Percentiles rank a stretch among this genome's conserved stretches.
Evolutionary conservation across 192 early-diverging fungal species (phyloP).

Genomic region (Paraglomus occultum): DNA sequence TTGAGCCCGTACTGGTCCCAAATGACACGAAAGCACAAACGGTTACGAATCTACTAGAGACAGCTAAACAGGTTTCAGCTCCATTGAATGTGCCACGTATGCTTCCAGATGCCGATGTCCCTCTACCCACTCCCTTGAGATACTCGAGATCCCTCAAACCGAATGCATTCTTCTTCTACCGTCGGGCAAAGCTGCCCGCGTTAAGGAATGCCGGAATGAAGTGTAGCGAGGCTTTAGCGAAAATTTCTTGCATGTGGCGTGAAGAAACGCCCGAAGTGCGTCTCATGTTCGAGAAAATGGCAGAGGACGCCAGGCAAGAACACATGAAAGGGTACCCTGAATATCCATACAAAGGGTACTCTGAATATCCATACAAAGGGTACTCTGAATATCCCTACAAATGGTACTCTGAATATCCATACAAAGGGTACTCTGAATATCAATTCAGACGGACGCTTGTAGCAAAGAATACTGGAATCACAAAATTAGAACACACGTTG

Average conservation of each 20-base stretch:
- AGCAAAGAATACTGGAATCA: no score
- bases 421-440: no score
- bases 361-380: no score
- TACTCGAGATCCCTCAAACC: constrained; percentile 35
- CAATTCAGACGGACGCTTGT: no score
- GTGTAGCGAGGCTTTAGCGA: constrained; percentile 29
- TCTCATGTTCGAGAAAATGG: constrained; percentile 23
- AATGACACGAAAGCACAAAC: constrained; percentile 18
- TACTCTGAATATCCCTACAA: no score
- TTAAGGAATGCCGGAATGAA: constrained; percentile 22
- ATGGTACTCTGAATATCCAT: no score
- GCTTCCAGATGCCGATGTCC: constrained; percentile 22
- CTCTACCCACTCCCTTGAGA: constrained; percentile 6
- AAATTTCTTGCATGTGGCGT: constrained; percentile 34
- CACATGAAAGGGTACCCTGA: constrained; percentile 33
- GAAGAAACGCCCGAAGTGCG: constrained; percentile 25
- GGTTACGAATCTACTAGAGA: constrained; percentile 20
- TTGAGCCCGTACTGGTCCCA: constrained; percentile 21
- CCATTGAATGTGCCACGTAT: constrained; percentile 13
- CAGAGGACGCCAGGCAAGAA: constrained; percentile 26
- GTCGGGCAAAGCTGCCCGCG: constrained; percentile 31
- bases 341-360: no score
- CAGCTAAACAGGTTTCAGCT: constrained; percentile 14
- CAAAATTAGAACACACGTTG: no score
- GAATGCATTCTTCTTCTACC: constrained; percentile 40